These are phyloP conservation scores for Cladosporium phlei DNA, from an alignment of 2,329 filamentous ascomycete species.

Conservation along the genomic window DNA sequence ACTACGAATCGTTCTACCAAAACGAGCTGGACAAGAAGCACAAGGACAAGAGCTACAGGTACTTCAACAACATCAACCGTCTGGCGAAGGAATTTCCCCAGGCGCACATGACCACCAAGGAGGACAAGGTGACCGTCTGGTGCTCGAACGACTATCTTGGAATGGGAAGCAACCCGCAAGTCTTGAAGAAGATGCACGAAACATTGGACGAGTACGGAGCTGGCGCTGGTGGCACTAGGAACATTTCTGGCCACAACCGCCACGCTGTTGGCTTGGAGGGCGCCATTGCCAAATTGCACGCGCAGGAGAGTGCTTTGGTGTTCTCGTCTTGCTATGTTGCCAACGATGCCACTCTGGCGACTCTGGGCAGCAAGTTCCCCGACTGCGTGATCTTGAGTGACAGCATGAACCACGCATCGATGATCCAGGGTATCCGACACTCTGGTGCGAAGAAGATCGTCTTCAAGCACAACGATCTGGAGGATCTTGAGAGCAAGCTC, in stretches of 20 bases:
- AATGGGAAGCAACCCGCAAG: slow-evolving; percentile 87
- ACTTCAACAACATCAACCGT: slow-evolving; percentile 99
- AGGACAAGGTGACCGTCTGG: slow-evolving; percentile 93
- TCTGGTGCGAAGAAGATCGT: slow-evolving; percentile 96
- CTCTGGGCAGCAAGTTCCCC: slow-evolving; percentile 91
- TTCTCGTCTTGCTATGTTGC: slow-evolving; percentile 98
- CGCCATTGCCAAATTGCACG: slow-evolving; percentile 79
- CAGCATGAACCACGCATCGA: slow-evolving; percentile 94
- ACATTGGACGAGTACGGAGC: slow-evolving; percentile 92
- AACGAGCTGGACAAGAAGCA: slow-evolving; percentile 95
- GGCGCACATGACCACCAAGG: slow-evolving; percentile 78
- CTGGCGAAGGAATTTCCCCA: slow-evolving; percentile 93
- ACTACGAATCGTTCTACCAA: slow-evolving; percentile 88
- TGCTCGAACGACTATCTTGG: slow-evolving; percentile 98
- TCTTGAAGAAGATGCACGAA: slow-evolving; percentile 87
- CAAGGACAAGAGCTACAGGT: slow-evolving; percentile 98
- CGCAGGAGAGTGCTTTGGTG: slow-evolving; percentile 86
- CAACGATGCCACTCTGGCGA: slow-evolving; percentile 94
- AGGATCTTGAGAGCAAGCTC: slow-evolving; percentile 85
- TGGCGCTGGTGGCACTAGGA: slow-evolving; percentile 89
- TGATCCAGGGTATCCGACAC: slow-evolving; percentile 98
- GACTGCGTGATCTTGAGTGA: slow-evolving; percentile 98
- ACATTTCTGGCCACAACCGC: slow-evolving; percentile 96
- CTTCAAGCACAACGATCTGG: slow-evolving; percentile 97
- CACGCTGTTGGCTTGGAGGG: slow-evolving; percentile 82